Evolutionary conservation across 768 basidiomycete species (phyloP), one percentile per base, ranked within the genome.

Genomic region (Porphyrellus cyaneotinctus): DNA sequence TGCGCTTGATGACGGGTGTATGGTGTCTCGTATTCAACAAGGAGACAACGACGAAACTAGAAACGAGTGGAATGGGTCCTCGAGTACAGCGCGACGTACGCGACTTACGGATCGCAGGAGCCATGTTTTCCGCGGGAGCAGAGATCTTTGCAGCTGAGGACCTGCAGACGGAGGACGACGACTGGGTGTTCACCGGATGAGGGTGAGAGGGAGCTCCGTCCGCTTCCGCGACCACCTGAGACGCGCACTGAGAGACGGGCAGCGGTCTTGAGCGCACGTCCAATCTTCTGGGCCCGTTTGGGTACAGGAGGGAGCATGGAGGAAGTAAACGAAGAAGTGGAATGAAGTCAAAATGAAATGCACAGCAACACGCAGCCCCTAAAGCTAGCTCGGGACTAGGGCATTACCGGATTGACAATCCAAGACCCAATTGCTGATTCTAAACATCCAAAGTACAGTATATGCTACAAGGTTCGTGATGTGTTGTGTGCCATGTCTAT

Each of bases 1-100:
- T 87, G 44, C 83, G 80, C 65, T 89, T 94, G 24, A 80, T 71
- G 18, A 89, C 87, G 0, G 91, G 82, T 0, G 94, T 97, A 26
- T 85, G 80, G 31, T 82, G 75, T 11, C 83, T 75, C 3, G 74
- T 77, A 51, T 75, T 79, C 30, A 83, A 74, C 39, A 86, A 66
- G 4, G 80, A 85, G 24, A 83, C 83, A 58, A 77, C 84, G 63
- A 87, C 88, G 69, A 84, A 90, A 17, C 84, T 94, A 58, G 31
- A 51, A 38, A 30, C 38, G 15, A 13, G 20, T 6, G 52, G 22
- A 49, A 28, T 50, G 43, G 52, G 45, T 35, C 0, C 1, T 5
- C 18, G 17, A 15, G 31, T 9, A 47, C 32, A 47, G 42, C 31
- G 6, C 3, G 37, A 30, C 41, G 14, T 47, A 43, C n/a, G 42